A percentile compares a stretch with the other conserved stretches of the same genome.
phyloP scores from a whole-genome alignment of 2,329 filamentous ascomycete species.

The Helicocarpus griseus region DNA sequence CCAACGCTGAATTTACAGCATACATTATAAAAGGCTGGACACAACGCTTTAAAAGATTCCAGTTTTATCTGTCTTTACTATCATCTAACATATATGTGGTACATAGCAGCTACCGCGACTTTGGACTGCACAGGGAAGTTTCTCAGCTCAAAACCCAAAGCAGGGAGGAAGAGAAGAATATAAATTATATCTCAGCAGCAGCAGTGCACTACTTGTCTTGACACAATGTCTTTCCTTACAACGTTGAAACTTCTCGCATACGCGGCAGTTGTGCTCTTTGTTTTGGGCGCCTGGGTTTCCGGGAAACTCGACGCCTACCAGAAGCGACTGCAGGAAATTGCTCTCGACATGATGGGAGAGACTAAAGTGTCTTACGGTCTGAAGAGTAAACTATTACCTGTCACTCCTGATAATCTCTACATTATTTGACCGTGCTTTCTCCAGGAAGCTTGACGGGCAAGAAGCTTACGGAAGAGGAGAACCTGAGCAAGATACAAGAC shows the following conservation, averaged over 20 bases:
- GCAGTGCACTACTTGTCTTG: no score
- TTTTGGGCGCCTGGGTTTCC: conserved; percentile 19
- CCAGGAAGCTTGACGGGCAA: conserved; percentile 18
- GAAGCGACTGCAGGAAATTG: conserved; percentile 19
- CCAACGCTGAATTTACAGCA: neutral
- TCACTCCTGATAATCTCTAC: neutral
- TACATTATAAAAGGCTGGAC: no score
- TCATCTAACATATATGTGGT: no score
- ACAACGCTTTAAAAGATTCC: no score
- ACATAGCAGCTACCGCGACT: no score
- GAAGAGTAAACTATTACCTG: conserved; percentile 15
- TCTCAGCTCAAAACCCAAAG: no score
- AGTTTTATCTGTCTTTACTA: no score
- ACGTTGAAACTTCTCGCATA: conserved; percentile 3
- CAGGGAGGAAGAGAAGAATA: no score
- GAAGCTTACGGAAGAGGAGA: conserved; percentile 17
- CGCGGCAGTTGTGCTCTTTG: conserved; percentile 4
- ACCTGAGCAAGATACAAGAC: conserved; percentile 19
- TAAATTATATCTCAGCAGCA: no score
- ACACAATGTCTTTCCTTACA: neutral
- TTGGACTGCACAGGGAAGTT: no score
- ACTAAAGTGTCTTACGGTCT: conserved; percentile 20
- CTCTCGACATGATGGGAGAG: conserved; percentile 22
- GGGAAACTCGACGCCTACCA: conserved; percentile 23
- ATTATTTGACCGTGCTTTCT: neutral